phyloP scores from a whole-genome alignment of 2,329 filamentous ascomycete species.

The Pseudocercospora fuligena region DNA sequence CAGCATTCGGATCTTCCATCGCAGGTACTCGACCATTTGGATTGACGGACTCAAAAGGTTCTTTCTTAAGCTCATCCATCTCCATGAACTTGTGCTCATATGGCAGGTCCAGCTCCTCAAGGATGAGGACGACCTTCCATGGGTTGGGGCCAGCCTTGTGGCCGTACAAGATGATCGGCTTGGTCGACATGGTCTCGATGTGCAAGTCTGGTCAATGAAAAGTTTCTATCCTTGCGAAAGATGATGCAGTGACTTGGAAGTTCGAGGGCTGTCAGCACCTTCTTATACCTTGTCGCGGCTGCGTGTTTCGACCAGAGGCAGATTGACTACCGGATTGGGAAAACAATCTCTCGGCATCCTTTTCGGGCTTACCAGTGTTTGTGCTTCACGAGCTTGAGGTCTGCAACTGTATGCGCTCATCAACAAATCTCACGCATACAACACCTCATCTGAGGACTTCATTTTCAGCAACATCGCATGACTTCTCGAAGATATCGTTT shows the following conservation, averaged over 20 bases:
- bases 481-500: no score
- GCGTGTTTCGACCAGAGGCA: not conserved
- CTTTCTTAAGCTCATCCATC: conserved; percentile 35
- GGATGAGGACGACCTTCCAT: conserved; percentile 18
- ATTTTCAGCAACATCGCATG: no score
- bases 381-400: no score
- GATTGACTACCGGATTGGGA: not conserved
- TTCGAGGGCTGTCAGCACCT: not conserved
- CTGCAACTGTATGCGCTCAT: no score
- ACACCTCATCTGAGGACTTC: no score
- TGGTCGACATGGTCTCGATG: not conserved
- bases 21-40: conserved; percentile 51
- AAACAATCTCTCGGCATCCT: no score
- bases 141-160: conserved; percentile 25
- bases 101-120: conserved; percentile 17
- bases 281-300: not conserved
- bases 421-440: no score
- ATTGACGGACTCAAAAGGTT: conserved; percentile 45
- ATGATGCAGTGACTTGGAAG: not conserved
- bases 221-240: not conserved
- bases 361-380: no score
- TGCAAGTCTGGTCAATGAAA: not conserved
- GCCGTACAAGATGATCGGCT: conserved; percentile 15
- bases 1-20: conserved; percentile 51
- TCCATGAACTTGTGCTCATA: conserved; percentile 17